phyloP scores from a whole-genome alignment of 257 asterid species.

The Gynochthodes officinalis region DNA sequence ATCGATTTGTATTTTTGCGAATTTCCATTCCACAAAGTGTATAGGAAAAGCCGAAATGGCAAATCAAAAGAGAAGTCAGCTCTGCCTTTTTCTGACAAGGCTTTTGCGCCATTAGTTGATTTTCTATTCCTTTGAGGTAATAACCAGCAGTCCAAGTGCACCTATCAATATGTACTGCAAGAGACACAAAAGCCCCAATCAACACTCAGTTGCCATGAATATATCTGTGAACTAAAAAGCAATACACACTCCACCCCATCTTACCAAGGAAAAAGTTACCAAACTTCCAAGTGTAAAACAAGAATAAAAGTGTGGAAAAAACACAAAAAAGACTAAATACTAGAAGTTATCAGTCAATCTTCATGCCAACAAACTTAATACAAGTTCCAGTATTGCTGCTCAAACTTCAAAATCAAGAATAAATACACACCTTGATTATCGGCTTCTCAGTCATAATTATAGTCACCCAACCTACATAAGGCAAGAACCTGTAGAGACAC shows the following conservation, averaged over 20 bases:
- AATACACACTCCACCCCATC: not conserved
- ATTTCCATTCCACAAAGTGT: not conserved
- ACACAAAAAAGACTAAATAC: not conserved
- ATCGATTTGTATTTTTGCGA: not conserved
- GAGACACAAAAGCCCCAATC: conserved; percentile 9
- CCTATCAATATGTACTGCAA: conserved; percentile 91
- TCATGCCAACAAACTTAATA: not conserved
- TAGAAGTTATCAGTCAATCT: too few species aligned
- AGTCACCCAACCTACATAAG: conserved; percentile 98
- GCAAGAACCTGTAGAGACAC: conserved; percentile 69
- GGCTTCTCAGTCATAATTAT: conserved; percentile 99
- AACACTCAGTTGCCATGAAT: not conserved
- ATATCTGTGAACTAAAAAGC: not conserved
- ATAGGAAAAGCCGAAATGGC: not conserved
- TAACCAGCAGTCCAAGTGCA: conserved; percentile 84
- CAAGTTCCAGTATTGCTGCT: not conserved
- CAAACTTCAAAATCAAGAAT: not conserved
- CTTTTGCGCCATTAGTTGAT: not conserved
- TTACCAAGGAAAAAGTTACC: too few species aligned
- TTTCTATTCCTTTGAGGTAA: conserved; percentile 80
- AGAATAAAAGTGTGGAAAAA: not conserved
- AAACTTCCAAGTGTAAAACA: not conserved
- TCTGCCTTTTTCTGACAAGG: conserved; percentile 8
- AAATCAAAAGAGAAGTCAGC: not conserved
- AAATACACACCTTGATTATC: conserved; percentile 69